phyloP scores from a whole-genome alignment of 257 asterid genomes.

The Capsicum pubescens region DNA sequence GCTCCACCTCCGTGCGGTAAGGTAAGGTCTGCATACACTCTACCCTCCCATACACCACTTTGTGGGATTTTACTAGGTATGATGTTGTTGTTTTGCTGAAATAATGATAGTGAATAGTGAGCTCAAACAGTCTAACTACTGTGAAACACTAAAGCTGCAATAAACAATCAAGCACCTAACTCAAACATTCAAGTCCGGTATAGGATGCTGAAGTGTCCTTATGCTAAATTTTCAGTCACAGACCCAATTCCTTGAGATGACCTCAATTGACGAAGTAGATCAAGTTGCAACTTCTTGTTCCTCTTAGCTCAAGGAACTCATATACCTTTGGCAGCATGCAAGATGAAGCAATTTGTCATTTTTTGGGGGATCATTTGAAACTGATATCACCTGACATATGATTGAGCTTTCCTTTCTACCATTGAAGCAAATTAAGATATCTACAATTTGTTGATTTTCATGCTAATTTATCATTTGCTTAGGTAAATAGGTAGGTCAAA shows the following conservation, averaged over 20 bases:
- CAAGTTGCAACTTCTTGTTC: conserved; percentile 17
- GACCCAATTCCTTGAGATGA: background rate
- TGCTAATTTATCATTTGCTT: background rate
- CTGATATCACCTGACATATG: background rate
- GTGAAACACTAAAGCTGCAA: background rate
- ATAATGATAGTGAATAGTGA: background rate
- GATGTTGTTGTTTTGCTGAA: background rate
- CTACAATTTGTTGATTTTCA: conserved; percentile 21
- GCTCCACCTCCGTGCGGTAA: too few relatives aligned
- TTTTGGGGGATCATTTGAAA: background rate
- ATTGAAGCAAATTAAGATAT: background rate
- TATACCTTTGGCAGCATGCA: background rate
- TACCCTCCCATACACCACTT: too few relatives aligned
- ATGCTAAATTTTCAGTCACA: background rate
- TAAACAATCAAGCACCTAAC: conserved; percentile 7
- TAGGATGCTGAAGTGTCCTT: background rate
- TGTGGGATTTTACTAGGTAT: too few relatives aligned
- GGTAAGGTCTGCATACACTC: too few relatives aligned
- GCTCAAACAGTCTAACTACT: background rate
- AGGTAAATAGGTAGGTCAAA: too few relatives aligned
- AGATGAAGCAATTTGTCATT: conserved; percentile 4
- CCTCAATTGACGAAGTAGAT: background rate
- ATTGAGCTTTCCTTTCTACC: conserved; percentile 15
- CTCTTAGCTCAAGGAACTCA: conserved; percentile 19
- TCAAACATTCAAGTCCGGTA: conserved; percentile 12